These are phyloP conservation scores for Calonectria leucothoes DNA, from an alignment of 2,329 filamentous ascomycete species.

Conservation along the genomic window DNA sequence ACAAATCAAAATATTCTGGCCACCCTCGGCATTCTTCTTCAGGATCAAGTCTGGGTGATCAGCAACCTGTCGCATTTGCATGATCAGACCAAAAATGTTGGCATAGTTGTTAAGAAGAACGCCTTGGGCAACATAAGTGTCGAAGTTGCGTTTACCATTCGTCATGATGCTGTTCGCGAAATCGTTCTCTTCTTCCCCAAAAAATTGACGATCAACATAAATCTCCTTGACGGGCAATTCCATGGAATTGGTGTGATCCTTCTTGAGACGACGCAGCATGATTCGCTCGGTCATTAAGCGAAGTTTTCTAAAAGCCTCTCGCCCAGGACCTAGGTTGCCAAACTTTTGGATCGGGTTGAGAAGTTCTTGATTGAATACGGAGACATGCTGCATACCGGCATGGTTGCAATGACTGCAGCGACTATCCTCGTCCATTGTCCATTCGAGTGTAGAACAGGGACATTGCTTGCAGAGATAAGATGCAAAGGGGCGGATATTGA, in stretches of 20 bases:
- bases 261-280: slow-evolving; percentile 96
- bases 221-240: slow-evolving; percentile 96
- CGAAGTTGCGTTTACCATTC: slow-evolving; percentile 87
- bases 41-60: slow-evolving; percentile 95
- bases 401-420: slow-evolving; percentile 74
- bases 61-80: slow-evolving; percentile 98
- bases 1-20: slow-evolving; percentile 91
- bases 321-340: slow-evolving; percentile 71
- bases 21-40: slow-evolving; percentile 86
- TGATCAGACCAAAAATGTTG: slow-evolving; percentile 98
- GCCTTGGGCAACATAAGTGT: slow-evolving; percentile 94
- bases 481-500: slow-evolving; percentile 89
- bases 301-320: slow-evolving; percentile 81
- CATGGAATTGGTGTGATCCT: slow-evolving; percentile 93
- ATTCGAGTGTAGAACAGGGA: slow-evolving; percentile 83
- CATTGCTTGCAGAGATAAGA: slow-evolving; percentile 95
- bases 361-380: slow-evolving; percentile 92
- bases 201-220: slow-evolving; percentile 92
- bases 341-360: slow-evolving; percentile 82
- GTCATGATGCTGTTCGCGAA: slow-evolving; percentile 97
- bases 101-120: slow-evolving; percentile 98
- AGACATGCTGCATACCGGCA: slow-evolving; percentile 56
- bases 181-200: slow-evolving; percentile 95
- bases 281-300: slow-evolving; percentile 91
- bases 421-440: slow-evolving; percentile 79